Percentiles rank a stretch among this genome's conserved stretches.
These are phyloP conservation scores for Didymellaceae sp. DNA, from an alignment of 2,329 filamentous ascomycete species.

Conservation along the genomic window DNA sequence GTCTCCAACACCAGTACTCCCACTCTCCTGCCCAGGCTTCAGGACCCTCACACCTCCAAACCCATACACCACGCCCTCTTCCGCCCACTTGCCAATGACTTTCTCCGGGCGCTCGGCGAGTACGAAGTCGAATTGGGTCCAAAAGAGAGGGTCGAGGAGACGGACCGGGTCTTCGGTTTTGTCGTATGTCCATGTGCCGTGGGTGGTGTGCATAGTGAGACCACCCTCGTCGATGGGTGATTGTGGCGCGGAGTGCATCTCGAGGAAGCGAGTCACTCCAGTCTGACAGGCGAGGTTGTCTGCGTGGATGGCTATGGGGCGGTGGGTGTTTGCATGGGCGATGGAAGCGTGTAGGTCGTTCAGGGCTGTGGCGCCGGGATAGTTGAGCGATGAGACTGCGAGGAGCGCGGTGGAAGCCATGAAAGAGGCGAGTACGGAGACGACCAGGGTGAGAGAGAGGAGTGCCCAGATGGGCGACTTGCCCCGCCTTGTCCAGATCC, in stretches of 20 bases:
- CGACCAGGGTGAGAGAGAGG: constrained; percentile 61
- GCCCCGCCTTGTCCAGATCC: constrained; percentile 64
- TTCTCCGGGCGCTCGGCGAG: constrained; percentile 60
- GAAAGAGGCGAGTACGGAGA: constrained; percentile 67
- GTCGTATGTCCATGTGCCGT: constrained; percentile 61
- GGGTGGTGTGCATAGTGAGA: constrained; percentile 29
- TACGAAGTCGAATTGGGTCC: constrained; percentile 65
- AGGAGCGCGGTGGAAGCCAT: constrained; percentile 71
- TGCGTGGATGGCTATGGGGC: constrained; percentile 56
- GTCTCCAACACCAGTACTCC: constrained; percentile 19
- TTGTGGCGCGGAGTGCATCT: constrained; percentile 38
- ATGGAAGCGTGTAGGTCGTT: constrained; percentile 47
- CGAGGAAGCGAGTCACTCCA: constrained; percentile 66
- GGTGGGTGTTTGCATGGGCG: constrained; percentile 14
- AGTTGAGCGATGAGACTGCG: constrained; percentile 84
- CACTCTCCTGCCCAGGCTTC: constrained; percentile 49
- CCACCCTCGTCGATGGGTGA: constrained; percentile 31
- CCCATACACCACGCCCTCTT: constrained; percentile 57
- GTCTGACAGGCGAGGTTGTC: constrained; percentile 70
- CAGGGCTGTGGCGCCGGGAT: constrained; percentile 87
- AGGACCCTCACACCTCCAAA: constrained; percentile 60
- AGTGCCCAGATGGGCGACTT: constrained; percentile 66
- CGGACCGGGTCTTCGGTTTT: constrained; percentile 62
- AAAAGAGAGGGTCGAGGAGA: constrained; percentile 61
- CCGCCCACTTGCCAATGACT: constrained; percentile 60